A percentile compares a stretch with the other conserved stretches of the same genome.
phyloP scores from a whole-genome alignment of 371 early-diverging fungal genomes.

The Rhizopus microsporus region DNA sequence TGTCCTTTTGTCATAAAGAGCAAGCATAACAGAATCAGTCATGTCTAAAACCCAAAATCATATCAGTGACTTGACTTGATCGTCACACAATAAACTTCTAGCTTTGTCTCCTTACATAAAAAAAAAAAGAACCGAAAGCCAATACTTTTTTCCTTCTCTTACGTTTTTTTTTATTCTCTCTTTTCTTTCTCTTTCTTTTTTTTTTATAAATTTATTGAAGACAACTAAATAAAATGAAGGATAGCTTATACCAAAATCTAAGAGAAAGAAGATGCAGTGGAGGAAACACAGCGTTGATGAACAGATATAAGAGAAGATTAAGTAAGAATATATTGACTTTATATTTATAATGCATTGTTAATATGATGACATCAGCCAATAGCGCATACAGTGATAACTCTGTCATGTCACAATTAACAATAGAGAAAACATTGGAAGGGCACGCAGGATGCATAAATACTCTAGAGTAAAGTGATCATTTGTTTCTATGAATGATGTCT shows the following conservation, averaged over 20 bases:
- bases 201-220: not conserved
- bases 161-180: no score
- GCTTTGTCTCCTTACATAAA: no score
- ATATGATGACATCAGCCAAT: not conserved
- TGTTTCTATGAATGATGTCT: not conserved
- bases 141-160: no score
- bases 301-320: not conserved
- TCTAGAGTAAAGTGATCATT: slow-evolving; percentile 46
- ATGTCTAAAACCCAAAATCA: no score
- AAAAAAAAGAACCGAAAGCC: no score
- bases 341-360: no score
- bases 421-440: slow-evolving; percentile 49
- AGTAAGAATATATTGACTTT: not conserved
- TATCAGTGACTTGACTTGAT: no score
- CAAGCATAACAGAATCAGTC: no score
- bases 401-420: slow-evolving; percentile 28
- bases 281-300: not conserved
- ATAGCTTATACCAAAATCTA: not conserved
- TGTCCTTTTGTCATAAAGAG: no score
- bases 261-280: slow-evolving; percentile 11
- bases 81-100: no score
- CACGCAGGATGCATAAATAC: slow-evolving; percentile 85
- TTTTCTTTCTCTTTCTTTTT: not conserved
- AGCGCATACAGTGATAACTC: slow-evolving; percentile 17
- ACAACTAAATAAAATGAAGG: not conserved